Base-by-base conservation (phyloP, 2,329 filamentous ascomycete genomes). In the Mycosphaerella sp. region DNA sequence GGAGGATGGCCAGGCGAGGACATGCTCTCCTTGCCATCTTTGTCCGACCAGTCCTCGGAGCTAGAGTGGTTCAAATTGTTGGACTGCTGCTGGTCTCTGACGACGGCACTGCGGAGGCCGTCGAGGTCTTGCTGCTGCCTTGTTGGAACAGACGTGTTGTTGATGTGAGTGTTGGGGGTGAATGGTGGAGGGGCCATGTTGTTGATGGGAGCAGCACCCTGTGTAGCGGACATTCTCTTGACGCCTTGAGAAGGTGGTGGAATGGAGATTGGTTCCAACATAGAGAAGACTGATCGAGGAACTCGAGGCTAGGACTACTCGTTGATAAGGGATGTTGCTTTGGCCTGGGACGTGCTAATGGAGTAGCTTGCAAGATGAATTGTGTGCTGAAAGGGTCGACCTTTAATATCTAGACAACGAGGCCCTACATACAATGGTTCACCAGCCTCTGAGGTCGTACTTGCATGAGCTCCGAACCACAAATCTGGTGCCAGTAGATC, bases 221-320 rank as follows among this genome's bases (percentile, higher is more conserved):
- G 26, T 26, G 26, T 26, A 26, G 26, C 26, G 26, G 26, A 26
- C 26, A 26, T 26, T 4, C 6, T 4, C 4, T 26, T 26, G 26
- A 26, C 26, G 26, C 21, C 49, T 40, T 44, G 23, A 39, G 39
- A 34, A 10, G 43, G 36, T 40, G 48, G 49, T 42, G 53, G 53
- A 26, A 56, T 56, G 32, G 44, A 32, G 14, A 56, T 48, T 45
- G 53, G 53, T 51, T 56, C 53, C 53, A 56, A 48, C 53, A 56
- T 40, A 52, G 52, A 32, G 42, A 40, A 9, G 21, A 38, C 34
- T 26, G 41, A 29, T 45, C 31, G 14, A 41, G 2, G 21, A 31
- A 26, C n/a, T 39, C 39, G 14, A 17, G 44, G 21, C 12, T 17
- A 32, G 3, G 47, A 53, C 44, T 9, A 53, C 50, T 43, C 39